A percentile compares a stretch with the other conserved stretches of the same genome.
These are phyloP conservation scores for Scolecobasidium constrictum DNA, from an alignment of 2,329 filamentous ascomycete species.

Conservation along the genomic window DNA sequence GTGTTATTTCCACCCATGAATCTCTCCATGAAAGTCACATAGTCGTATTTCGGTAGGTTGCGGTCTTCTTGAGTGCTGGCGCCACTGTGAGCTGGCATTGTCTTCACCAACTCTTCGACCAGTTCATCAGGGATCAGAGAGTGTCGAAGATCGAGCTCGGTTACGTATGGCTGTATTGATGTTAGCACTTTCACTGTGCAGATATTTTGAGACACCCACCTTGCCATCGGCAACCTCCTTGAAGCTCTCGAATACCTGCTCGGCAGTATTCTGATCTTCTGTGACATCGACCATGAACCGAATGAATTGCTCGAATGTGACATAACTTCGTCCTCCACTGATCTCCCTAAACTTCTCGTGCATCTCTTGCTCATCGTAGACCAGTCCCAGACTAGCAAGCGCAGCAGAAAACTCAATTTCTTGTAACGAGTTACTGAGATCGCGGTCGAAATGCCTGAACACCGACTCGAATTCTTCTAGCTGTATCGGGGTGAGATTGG, in stretches of 20 bases:
- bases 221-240: conserved; percentile 96
- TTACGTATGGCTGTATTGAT: conserved; percentile 66
- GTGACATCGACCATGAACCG: conserved; percentile 99
- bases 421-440: conserved; percentile 77
- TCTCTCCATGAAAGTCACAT: conserved; percentile 93
- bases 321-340: conserved; percentile 65
- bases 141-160: conserved; percentile 91
- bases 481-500: conserved; percentile 94
- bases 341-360: conserved; percentile 86
- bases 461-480: conserved; percentile 97
- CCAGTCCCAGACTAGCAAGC: conserved; percentile 84
- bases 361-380: conserved; percentile 98
- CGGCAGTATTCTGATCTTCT: conserved; percentile 96
- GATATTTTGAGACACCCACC: conserved; percentile 27
- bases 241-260: conserved; percentile 98
- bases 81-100: conserved; percentile 75
- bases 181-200: conserved; percentile 5
- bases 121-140: conserved; percentile 93
- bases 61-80: conserved; percentile 80
- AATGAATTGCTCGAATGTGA: conserved; percentile 98
- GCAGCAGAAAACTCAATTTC: conserved; percentile 96
- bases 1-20: conserved; percentile 28
- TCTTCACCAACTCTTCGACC: conserved; percentile 80
- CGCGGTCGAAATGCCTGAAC: conserved; percentile 94
- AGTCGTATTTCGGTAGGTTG: conserved; percentile 82